These are phyloP conservation scores for Dipteronia sinensis DNA, from an alignment of 345 rosid genomes.

Conservation along the genomic window DNA sequence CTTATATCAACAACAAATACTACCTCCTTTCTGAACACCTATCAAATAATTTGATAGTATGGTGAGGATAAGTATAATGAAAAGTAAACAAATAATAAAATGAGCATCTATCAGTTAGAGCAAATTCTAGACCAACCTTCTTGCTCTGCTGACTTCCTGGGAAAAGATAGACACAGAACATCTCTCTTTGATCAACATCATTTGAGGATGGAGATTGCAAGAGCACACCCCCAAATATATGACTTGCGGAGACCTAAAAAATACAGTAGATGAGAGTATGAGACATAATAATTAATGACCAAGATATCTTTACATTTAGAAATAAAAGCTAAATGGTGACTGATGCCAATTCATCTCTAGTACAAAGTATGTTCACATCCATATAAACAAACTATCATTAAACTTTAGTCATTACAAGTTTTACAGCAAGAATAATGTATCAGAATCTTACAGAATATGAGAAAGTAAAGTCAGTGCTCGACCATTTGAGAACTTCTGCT, in stretches of 20 bases:
- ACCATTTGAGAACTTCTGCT: constrained; percentile 87
- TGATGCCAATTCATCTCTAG: constrained; percentile 24
- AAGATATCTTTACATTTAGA: neutral
- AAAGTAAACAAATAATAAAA: constrained; percentile 16
- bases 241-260: constrained; percentile 56
- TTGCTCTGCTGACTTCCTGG: constrained; percentile 59
- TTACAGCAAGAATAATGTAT: neutral
- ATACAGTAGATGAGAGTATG: neutral
- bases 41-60: constrained; percentile 24
- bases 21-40: constrained; percentile 79
- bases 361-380: neutral
- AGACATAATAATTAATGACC: neutral
- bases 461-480: constrained; percentile 63
- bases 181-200: constrained; percentile 86
- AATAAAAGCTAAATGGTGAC: neutral
- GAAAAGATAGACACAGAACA: constrained; percentile 67
- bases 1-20: constrained; percentile 88
- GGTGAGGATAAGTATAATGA: constrained; percentile 21
- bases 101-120: neutral
- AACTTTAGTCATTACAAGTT: neutral
- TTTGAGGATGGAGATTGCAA: constrained; percentile 71
- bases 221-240: constrained; percentile 69
- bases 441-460: constrained; percentile 63
- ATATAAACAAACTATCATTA: constrained; percentile 6
- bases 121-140: constrained; percentile 50